A percentile compares a stretch with the other conserved stretches of the same genome.
Evolutionary conservation across 2,329 filamentous ascomycete species (phyloP).

Genomic region (Huntiella abstrusa): DNA sequence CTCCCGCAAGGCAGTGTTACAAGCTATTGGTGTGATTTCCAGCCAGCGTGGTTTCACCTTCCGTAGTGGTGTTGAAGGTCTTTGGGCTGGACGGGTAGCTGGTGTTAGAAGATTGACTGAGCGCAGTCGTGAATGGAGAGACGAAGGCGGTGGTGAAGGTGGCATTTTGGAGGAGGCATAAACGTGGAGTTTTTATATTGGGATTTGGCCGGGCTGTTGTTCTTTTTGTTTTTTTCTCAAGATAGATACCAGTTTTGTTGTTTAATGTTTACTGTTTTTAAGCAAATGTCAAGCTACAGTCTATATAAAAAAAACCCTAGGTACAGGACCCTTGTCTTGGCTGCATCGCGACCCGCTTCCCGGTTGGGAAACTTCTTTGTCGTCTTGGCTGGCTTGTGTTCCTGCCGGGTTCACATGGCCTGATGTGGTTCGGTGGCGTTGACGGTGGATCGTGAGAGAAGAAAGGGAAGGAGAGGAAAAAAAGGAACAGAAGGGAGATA

Average conservation of each 20-base stretch:
- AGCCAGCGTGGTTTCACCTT: constrained; percentile 89
- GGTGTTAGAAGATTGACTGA: constrained; percentile 71
- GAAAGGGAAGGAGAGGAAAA: too few species aligned
- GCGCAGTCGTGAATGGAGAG: constrained; percentile 77
- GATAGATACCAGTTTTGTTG: too few species aligned
- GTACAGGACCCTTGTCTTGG: too few species aligned
- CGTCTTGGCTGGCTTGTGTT: constrained; percentile 3
- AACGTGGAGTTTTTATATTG: not conserved
- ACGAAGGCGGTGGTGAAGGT: constrained; percentile 58
- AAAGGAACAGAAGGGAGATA: too few species aligned
- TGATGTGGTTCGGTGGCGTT: too few species aligned
- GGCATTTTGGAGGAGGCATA: constrained; percentile 43
- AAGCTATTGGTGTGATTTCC: constrained; percentile 91
- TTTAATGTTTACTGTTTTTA: too few species aligned
- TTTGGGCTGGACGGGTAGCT: constrained; percentile 70
- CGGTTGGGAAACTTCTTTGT: too few species aligned
- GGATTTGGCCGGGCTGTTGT: not conserved
- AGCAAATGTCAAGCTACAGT: too few species aligned
- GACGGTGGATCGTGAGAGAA: too few species aligned
- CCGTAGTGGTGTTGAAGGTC: constrained; percentile 68
- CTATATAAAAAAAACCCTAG: too few species aligned
- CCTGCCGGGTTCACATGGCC: too few species aligned
- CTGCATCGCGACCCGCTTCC: too few species aligned
- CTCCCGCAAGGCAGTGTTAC: constrained; percentile 83
- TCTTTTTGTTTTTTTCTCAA: constrained; percentile 7